These are phyloP conservation scores for Ogataea angusta DNA, from an alignment of 805 yeast species.

Conservation along the genomic window DNA sequence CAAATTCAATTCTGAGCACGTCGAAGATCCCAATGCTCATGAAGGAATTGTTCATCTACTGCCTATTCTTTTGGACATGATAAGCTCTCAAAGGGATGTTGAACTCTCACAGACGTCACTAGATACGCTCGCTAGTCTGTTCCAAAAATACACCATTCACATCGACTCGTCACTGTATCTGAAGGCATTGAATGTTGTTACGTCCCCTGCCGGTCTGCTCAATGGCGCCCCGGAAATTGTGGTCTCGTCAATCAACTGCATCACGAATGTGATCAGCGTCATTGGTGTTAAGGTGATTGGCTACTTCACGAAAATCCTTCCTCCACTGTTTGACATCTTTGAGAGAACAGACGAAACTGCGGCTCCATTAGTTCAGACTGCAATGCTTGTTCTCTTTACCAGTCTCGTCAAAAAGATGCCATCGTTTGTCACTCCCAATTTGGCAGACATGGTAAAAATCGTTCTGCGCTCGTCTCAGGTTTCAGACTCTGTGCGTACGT, in stretches of 20 bases:
- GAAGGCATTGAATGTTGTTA: slow-evolving; percentile 46
- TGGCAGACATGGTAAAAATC: slow-evolving; percentile 58
- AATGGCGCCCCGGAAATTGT: slow-evolving; percentile 54
- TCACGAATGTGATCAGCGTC: slow-evolving; percentile 64
- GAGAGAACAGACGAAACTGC: slow-evolving; percentile 34
- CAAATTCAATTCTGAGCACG: slow-evolving; percentile 68
- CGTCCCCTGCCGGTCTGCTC: slow-evolving; percentile 51
- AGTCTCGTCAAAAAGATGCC: slow-evolving; percentile 81
- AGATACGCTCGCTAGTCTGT: slow-evolving; percentile 61
- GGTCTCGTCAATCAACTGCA: slow-evolving; percentile 69
- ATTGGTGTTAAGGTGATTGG: slow-evolving; percentile 87
- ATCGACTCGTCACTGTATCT: slow-evolving; percentile 46
- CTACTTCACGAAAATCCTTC: slow-evolving; percentile 78
- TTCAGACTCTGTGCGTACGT: slow-evolving; percentile 56
- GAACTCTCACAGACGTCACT: slow-evolving; percentile 66
- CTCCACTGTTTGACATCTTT: slow-evolving; percentile 66
- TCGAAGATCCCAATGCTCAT: slow-evolving; percentile 45
- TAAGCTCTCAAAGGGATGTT: slow-evolving; percentile 35
- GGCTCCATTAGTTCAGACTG: slow-evolving; percentile 53
- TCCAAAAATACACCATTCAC: slow-evolving; percentile 57
- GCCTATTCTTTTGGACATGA: slow-evolving; percentile 44
- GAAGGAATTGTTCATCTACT: slow-evolving; percentile 52
- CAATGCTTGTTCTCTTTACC: slow-evolving; percentile 69
- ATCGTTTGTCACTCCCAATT: slow-evolving; percentile 69
- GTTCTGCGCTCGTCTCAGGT: slow-evolving; percentile 57